phyloP scores from a whole-genome alignment of 2,329 filamentous ascomycete species.

The Colletotrichum caudatum region DNA sequence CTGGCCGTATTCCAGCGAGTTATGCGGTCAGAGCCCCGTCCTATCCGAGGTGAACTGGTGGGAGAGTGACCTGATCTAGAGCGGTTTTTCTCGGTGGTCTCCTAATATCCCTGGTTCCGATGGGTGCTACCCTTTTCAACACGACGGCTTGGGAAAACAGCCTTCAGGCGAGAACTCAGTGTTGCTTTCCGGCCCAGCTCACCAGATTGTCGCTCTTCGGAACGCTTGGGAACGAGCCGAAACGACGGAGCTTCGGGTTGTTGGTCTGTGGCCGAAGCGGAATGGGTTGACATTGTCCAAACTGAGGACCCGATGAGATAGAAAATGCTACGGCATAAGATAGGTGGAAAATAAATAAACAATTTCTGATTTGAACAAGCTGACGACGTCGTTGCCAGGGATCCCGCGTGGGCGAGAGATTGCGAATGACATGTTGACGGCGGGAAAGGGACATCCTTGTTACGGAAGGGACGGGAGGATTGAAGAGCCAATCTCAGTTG shows the following conservation, averaged over 20 bases:
- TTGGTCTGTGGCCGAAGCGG: constrained; percentile 15
- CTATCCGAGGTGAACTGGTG: constrained; percentile 10
- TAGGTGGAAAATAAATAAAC: constrained; percentile 32
- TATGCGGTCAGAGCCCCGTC: constrained; percentile 48
- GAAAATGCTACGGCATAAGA: constrained; percentile 3
- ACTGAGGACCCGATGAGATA: neutral
- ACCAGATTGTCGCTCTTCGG: constrained; percentile 4
- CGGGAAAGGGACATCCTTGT: constrained; percentile 27
- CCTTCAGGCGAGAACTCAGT: constrained; percentile 57
- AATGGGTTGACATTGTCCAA: constrained; percentile 24
- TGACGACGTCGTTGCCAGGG: neutral
- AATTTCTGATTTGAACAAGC: neutral
- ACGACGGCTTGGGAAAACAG: constrained; percentile 61
- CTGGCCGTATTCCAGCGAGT: constrained; percentile 53
- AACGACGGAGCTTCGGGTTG: constrained; percentile 21
- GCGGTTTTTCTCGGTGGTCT: constrained; percentile 41
- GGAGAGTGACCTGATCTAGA: constrained; percentile 21
- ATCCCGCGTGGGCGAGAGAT: constrained; percentile 4
- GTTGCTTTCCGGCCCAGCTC: constrained; percentile 44
- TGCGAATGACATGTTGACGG: constrained; percentile 8
- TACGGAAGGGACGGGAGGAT: neutral
- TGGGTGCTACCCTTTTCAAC: constrained; percentile 64
- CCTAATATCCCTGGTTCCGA: constrained; percentile 51
- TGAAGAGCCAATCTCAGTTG: neutral
- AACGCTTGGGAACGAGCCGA: neutral